These are phyloP conservation scores for Ophiocordyceps australis DNA, from an alignment of 2,329 filamentous ascomycete species.

Conservation along the genomic window DNA sequence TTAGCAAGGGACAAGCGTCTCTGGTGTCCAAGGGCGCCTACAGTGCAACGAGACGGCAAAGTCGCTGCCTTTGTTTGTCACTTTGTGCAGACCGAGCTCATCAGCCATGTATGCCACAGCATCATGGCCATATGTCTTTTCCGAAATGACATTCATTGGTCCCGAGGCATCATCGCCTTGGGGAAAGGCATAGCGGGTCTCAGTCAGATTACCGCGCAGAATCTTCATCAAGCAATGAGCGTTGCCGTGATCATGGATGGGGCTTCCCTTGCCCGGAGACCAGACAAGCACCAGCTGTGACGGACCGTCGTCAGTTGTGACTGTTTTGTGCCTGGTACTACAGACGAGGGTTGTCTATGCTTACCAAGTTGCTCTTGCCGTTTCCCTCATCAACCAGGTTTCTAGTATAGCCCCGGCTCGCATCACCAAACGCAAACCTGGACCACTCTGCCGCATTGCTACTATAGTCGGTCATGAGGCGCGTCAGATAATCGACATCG, in stretches of 20 bases:
- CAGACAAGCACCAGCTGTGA: constrained; percentile 69
- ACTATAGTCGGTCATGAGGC: constrained; percentile 57
- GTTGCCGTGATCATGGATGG: constrained; percentile 78
- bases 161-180: constrained; percentile 22
- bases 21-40: constrained; percentile 16
- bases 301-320: constrained; percentile 1
- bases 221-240: constrained; percentile 91
- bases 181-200: constrained; percentile 69
- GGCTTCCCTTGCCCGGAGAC: constrained; percentile 66
- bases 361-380: constrained; percentile 54
- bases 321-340: neutral
- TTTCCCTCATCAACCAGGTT: constrained; percentile 87
- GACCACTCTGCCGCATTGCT: constrained; percentile 55
- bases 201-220: constrained; percentile 58
- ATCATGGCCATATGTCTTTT: constrained; percentile 50
- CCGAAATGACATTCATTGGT: constrained; percentile 45
- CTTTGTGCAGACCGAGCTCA: constrained; percentile 68
- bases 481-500: constrained; percentile 51
- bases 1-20: constrained; percentile 15
- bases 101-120: constrained; percentile 85
- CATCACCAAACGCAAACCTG: constrained; percentile 56
- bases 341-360: constrained; percentile 7
- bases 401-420: constrained; percentile 56
- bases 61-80: constrained; percentile 57
- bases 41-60: constrained; percentile 72